These are phyloP conservation scores for Pulveroboletus sp. DNA, from an alignment of 768 basidiomycete genomes.

Conservation along the genomic window DNA sequence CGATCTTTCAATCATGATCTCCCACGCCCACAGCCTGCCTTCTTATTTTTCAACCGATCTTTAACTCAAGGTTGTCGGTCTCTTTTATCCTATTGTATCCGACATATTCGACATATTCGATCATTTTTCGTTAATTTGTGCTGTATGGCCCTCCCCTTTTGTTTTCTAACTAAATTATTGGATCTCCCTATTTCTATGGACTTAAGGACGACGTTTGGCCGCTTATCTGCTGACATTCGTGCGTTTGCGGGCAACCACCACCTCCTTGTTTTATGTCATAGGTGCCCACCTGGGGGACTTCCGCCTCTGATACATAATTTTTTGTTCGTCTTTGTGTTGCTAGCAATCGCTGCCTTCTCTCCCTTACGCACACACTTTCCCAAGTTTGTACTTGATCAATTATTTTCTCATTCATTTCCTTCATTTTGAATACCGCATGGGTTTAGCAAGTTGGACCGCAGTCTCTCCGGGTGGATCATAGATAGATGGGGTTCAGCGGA, in stretches of 20 bases:
- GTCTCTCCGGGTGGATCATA: neutral
- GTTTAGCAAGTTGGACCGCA: slow-evolving; percentile 1
- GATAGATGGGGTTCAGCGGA: neutral
- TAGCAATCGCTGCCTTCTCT: slow-evolving; percentile 2
- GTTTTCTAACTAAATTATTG: slow-evolving; percentile 18
- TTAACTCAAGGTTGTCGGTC: neutral
- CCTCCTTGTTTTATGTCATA: neutral
- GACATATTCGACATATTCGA: slow-evolving; percentile 12
- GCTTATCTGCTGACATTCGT: slow-evolving; percentile 1
- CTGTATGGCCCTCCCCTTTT: slow-evolving; percentile 8
- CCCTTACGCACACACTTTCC: neutral
- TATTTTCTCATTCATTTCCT: neutral
- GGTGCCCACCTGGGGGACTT: neutral
- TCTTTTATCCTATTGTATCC: slow-evolving; percentile 27
- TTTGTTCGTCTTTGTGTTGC: neutral
- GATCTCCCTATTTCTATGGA: slow-evolving; percentile 2
- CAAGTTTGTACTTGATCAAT: neutral
- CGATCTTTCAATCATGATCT: slow-evolving; percentile 37
- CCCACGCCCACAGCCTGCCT: too few relatives aligned
- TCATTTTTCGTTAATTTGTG: neutral
- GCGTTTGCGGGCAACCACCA: neutral
- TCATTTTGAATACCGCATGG: slow-evolving; percentile 17
- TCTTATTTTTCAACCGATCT: neutral
- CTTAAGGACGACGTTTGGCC: slow-evolving; percentile 2
- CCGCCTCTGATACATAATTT: neutral